Percentiles rank a stretch among this genome's conserved stretches.
Evolutionary conservation across 2,329 filamentous ascomycete species (phyloP).

Genomic region (Trichoderma sp.): DNA sequence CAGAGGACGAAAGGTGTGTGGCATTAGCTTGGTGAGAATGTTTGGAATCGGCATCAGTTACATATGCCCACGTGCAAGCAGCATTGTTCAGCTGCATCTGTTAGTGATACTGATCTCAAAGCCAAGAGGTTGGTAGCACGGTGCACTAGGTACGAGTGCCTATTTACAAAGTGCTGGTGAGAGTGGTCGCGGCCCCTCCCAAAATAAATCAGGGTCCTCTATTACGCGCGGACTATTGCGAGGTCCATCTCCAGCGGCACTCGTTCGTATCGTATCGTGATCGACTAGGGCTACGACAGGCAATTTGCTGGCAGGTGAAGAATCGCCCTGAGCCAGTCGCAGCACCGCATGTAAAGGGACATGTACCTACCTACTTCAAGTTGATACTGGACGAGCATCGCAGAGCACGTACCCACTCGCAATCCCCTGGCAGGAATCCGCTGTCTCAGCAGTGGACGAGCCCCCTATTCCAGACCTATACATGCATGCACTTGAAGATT

Average conservation of each 20-base stretch:
- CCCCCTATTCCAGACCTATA: conserved; percentile 10
- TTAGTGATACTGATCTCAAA: neutral
- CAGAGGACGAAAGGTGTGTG: neutral
- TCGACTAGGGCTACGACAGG: neutral
- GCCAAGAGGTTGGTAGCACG: too few relatives aligned
- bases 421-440: conserved; percentile 22
- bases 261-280: neutral
- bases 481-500: neutral
- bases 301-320: neutral
- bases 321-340: neutral
- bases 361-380: neutral
- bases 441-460: conserved; percentile 19
- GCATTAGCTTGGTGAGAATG: neutral
- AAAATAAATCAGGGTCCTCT: neutral
- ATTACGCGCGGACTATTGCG: neutral
- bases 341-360: neutral
- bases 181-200: neutral
- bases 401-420: conserved; percentile 6
- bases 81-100: neutral
- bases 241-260: neutral
- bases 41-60: conserved; percentile 5
- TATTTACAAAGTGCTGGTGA: neutral
- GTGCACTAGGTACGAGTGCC: too few relatives aligned
- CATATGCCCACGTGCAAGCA: neutral
- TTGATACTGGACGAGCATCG: neutral